Percentiles rank a stretch among this genome's conserved stretches.
Evolutionary conservation across 2,329 filamentous ascomycete genomes (phyloP).

Genomic region (Xylariaceae sp.): DNA sequence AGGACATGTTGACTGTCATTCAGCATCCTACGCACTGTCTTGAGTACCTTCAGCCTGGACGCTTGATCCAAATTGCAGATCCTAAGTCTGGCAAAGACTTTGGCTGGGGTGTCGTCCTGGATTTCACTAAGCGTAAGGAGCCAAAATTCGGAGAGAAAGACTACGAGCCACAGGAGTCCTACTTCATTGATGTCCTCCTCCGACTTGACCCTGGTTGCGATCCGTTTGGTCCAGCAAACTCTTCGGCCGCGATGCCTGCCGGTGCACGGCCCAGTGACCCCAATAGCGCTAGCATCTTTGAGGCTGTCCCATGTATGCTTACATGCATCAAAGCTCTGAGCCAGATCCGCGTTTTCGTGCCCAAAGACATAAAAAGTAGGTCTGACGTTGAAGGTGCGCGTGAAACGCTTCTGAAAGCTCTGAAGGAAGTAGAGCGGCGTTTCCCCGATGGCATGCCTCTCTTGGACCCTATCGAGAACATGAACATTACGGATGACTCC

Average conservation of each 20-base stretch:
- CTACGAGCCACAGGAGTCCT: slow-evolving; percentile 70
- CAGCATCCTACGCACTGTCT: slow-evolving; percentile 86
- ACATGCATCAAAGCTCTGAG: slow-evolving; percentile 82
- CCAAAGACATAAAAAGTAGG: slow-evolving; percentile 67
- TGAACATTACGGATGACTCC: slow-evolving; percentile 86
- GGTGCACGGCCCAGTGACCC: slow-evolving; percentile 62
- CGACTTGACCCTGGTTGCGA: slow-evolving; percentile 51
- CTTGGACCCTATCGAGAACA: slow-evolving; percentile 91
- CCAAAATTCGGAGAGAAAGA: slow-evolving; percentile 68
- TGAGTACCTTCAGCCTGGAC: slow-evolving; percentile 82
- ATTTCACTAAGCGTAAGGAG: slow-evolving; percentile 63
- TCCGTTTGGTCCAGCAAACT: slow-evolving; percentile 40
- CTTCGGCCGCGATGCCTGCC: slow-evolving; percentile 52
- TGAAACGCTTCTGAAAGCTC: slow-evolving; percentile 62
- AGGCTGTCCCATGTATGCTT: slow-evolving; percentile 82
- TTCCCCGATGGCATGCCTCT: slow-evolving; percentile 91
- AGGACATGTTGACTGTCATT: slow-evolving; percentile 88
- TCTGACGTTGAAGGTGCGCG: slow-evolving; percentile 67
- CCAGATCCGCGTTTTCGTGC: slow-evolving; percentile 79
- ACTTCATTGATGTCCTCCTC: slow-evolving; percentile 80
- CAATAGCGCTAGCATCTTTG: slow-evolving; percentile 68
- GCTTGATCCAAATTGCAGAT: slow-evolving; percentile 82
- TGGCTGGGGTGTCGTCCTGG: slow-evolving; percentile 89
- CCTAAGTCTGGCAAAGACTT: slow-evolving; percentile 69
- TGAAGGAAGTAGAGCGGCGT: slow-evolving; percentile 78